phyloP scores from a whole-genome alignment of 129 eudicot species.

The Silybum marianum region DNA sequence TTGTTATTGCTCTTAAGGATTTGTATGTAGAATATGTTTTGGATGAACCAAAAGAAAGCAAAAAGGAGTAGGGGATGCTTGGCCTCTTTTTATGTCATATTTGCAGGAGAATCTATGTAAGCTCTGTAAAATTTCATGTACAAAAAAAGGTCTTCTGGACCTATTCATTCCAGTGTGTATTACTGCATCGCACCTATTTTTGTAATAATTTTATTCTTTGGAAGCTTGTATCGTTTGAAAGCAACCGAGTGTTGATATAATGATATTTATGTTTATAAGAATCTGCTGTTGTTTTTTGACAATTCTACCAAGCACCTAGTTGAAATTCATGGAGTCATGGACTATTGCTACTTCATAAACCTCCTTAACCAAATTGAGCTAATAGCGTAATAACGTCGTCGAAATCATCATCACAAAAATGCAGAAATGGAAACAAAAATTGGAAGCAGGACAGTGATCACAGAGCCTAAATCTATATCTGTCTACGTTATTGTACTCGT shows the following conservation, averaged over 20 bases:
- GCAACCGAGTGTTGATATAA: constrained; percentile 12
- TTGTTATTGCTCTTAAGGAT: constrained; percentile 88
- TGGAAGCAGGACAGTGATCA: neutral
- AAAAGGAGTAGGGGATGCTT: constrained; percentile 32
- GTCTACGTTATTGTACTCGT: neutral
- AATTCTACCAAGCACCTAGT: neutral
- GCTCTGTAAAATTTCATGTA: constrained; percentile 1
- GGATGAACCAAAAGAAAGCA: constrained; percentile 60
- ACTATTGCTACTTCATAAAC: neutral
- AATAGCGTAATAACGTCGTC: neutral
- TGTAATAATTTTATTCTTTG: constrained; percentile 20
- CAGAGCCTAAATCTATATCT: neutral
- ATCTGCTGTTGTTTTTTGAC: neutral
- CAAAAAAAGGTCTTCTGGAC: neutral
- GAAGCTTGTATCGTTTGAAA: constrained; percentile 10
- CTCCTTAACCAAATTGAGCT: neutral
- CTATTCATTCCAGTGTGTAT: constrained; percentile 22
- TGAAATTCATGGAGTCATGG: neutral
- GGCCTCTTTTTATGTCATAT: constrained; percentile 4
- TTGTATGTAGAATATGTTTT: constrained; percentile 85
- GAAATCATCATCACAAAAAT: neutral
- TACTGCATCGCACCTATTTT: neutral
- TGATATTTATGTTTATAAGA: constrained; percentile 3
- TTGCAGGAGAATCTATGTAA: constrained; percentile 2
- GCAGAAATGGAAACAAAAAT: neutral